phyloP scores from a whole-genome alignment of 176 grass and related monocot genomes.

The Alopecurus myosuroides region DNA sequence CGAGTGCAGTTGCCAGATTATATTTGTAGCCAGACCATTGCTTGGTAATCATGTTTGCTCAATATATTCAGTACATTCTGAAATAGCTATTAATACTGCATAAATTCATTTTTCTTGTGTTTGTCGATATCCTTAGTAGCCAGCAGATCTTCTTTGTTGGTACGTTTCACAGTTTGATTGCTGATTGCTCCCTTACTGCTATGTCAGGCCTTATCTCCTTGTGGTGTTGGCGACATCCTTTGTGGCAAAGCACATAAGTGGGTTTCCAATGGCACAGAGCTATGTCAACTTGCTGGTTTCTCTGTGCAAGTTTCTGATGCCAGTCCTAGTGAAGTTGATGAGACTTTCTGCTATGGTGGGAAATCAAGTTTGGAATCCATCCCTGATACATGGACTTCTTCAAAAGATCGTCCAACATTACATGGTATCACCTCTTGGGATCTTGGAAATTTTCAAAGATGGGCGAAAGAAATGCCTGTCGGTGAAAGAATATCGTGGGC shows the following conservation, averaged over 20 bases:
- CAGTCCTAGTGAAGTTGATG: constrained; percentile 35
- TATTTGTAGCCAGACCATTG: constrained; percentile 13
- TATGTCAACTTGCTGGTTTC: constrained; percentile 80
- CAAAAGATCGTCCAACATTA: constrained; percentile 43
- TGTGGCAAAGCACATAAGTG: constrained; percentile 83
- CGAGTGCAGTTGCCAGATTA: neutral
- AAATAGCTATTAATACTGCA: neutral
- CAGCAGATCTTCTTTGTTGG: neutral
- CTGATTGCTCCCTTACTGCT: constrained; percentile 28
- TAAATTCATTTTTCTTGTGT: neutral
- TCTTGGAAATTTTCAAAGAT: constrained; percentile 49
- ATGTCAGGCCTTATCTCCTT: constrained; percentile 80
- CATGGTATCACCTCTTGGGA: constrained; percentile 33
- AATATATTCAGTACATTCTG: neutral
- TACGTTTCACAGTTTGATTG: constrained; percentile 3
- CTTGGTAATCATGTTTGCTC: neutral
- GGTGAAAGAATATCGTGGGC: constrained; percentile 82
- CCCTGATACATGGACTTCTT: constrained; percentile 60
- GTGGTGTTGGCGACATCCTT: constrained; percentile 84
- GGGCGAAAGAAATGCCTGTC: constrained; percentile 48
- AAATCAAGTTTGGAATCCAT: constrained; percentile 88
- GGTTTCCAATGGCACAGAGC: constrained; percentile 85
- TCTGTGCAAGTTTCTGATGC: constrained; percentile 52
- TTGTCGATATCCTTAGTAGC: neutral
- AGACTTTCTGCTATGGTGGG: constrained; percentile 87